Percentiles rank a stretch among this genome's conserved stretches.
phyloP scores from a whole-genome alignment of 345 rosid genomes.

The Geranium brycei region DNA sequence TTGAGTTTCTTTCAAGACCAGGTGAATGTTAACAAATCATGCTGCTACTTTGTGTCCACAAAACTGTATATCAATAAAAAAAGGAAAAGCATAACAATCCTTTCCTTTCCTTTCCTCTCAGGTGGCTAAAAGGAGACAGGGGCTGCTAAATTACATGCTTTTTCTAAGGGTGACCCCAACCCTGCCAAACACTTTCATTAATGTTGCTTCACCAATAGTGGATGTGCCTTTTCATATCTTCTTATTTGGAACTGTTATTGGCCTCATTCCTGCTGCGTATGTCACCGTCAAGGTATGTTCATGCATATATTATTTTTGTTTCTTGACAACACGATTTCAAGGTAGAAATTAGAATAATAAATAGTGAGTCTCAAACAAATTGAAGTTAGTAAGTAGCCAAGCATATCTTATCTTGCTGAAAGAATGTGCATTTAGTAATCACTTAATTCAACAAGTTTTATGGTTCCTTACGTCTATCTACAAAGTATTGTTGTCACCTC shows the following conservation, averaged over 20 bases:
- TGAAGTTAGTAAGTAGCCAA: too few species aligned
- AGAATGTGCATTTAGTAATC: too few species aligned
- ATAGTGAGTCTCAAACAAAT: too few species aligned
- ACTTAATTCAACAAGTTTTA: too few species aligned
- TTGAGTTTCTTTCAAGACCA: conserved; percentile 77
- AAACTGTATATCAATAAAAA: neutral
- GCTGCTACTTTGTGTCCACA: neutral
- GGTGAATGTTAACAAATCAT: conserved; percentile 23
- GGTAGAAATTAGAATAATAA: too few species aligned
- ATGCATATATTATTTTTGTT: too few species aligned
- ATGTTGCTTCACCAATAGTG: conserved; percentile 86
- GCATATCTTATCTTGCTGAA: too few species aligned
- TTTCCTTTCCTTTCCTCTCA: conserved; percentile 16
- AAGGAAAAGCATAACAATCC: conserved; percentile 3
- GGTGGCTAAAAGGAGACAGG: conserved; percentile 65
- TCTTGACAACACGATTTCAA: too few species aligned
- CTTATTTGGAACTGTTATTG: conserved; percentile 66
- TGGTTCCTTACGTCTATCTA: too few species aligned
- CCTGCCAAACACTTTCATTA: conserved; percentile 81
- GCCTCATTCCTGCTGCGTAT: conserved; percentile 84
- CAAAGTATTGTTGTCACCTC: too few species aligned
- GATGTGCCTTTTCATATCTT: conserved; percentile 83
- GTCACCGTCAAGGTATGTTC: conserved; percentile 69
- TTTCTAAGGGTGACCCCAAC: conserved; percentile 89
- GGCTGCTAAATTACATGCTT: conserved; percentile 73